Evolutionary conservation across 1,139 yeast genomes (phyloP).

Genomic region (Lodderomyces elongisporus): DNA sequence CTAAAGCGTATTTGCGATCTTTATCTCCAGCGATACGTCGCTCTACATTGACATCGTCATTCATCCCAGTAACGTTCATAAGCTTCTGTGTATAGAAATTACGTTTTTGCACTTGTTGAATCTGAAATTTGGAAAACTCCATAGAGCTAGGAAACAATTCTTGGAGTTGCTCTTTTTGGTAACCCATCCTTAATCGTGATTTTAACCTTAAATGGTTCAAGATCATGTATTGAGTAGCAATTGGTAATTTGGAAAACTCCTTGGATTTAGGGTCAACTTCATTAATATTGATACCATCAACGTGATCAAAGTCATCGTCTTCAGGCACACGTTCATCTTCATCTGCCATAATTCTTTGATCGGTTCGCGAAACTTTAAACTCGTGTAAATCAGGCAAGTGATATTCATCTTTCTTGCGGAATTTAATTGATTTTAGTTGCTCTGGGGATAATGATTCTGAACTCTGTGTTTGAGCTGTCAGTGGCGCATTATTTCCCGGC

Average conservation of each 20-base stretch:
- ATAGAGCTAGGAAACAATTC: slow-evolving; percentile 74
- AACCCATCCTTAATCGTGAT: slow-evolving; percentile 93
- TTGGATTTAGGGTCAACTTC: slow-evolving; percentile 64
- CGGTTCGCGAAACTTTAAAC: slow-evolving; percentile 40
- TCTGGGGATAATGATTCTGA: slow-evolving; percentile 6
- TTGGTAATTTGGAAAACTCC: slow-evolving; percentile 63
- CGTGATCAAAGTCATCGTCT: slow-evolving; percentile 57
- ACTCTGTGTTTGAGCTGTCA: not conserved
- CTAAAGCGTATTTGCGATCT: slow-evolving; percentile 69
- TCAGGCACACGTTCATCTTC: slow-evolving; percentile 59
- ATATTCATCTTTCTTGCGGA: slow-evolving; percentile 64
- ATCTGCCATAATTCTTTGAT: slow-evolving; percentile 69
- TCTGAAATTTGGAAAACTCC: slow-evolving; percentile 91
- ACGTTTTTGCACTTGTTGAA: slow-evolving; percentile 86
- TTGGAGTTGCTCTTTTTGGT: slow-evolving; percentile 78
- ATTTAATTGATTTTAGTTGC: slow-evolving; percentile 14
- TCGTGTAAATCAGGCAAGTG: slow-evolving; percentile 65
- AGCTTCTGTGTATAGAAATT: slow-evolving; percentile 84
- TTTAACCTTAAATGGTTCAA: slow-evolving; percentile 75
- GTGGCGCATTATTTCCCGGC: slow-evolving; percentile 19
- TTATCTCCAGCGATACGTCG: slow-evolving; percentile 82
- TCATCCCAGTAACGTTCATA: slow-evolving; percentile 82
- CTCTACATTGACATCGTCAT: slow-evolving; percentile 47
- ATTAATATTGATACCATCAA: slow-evolving; percentile 68
- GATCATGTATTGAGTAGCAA: slow-evolving; percentile 83